Evolutionary conservation across 2,329 filamentous ascomycete species (phyloP).

Genomic region (Calonectria naviculata): DNA sequence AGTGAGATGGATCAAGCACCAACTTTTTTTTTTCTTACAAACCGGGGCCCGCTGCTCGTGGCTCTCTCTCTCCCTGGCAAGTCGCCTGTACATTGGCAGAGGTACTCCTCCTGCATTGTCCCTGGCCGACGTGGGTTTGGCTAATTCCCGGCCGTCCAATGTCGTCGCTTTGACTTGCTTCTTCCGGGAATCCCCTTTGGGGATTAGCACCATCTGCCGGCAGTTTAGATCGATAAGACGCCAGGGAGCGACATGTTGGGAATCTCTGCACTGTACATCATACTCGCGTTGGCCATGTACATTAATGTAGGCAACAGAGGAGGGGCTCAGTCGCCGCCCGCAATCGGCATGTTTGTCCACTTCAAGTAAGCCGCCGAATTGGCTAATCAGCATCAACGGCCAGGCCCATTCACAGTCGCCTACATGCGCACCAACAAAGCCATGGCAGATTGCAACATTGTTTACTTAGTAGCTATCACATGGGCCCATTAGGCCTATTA

Average conservation of each 20-base stretch:
- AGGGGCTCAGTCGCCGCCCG: neutral
- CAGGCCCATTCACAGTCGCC: neutral
- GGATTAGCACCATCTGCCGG: conserved; percentile 8
- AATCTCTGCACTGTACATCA: neutral
- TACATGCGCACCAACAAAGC: neutral
- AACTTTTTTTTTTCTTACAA: neutral
- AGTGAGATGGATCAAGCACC: neutral
- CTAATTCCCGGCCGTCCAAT: neutral
- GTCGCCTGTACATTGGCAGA: no score
- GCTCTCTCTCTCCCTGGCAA: neutral
- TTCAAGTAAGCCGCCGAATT: neutral
- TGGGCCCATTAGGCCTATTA: conserved; percentile 15
- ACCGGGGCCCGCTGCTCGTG: no score
- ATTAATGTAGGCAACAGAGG: neutral
- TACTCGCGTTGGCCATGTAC: neutral
- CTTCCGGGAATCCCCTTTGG: conserved; percentile 2
- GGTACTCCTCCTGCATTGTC: neutral
- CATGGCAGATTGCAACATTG: conserved; percentile 15
- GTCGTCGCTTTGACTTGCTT: conserved; percentile 10
- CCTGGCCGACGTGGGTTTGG: neutral
- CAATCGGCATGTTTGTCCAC: conserved; percentile 5
- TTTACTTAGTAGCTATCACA: conserved; percentile 3
- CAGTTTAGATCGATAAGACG: conserved; percentile 12
- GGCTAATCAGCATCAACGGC: neutral
- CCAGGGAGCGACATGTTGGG: neutral